Base-by-base conservation (phyloP, 2,329 filamentous ascomycete species). In the Cadophora sp. region DNA sequence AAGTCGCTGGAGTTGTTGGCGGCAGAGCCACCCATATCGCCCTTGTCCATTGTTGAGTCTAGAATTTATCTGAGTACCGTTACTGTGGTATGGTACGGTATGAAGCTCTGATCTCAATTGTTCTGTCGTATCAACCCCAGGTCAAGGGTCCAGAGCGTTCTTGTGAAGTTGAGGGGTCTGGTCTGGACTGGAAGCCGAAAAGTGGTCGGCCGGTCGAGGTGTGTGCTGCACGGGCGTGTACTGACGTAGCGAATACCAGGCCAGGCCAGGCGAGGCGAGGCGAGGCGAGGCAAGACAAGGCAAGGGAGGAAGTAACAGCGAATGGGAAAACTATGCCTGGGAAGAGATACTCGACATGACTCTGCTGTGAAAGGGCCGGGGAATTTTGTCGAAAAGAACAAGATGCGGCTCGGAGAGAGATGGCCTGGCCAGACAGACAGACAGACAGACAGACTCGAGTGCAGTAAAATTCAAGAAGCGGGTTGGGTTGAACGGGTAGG, bases 1-100 rank as follows among this genome's bases (percentile, higher is more conserved):
- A 97, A 97, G 84, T 97, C 94, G 86, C 94, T 97, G 71, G 94
- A 97, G 83, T 93, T 97, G 81, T 92, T 96, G 77, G 88, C 84
- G 61, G 77, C 73, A 55, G 74, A 69, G 55, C 72, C 74, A 22
- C 70, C 73, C 72, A 74, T 73, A 66, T 78, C 76, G 63, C 71
- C 69, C 69, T 78, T 78, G 24, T 79, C 76, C 77, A 79, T 79
- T 16, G 43, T 71, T 27, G 27, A n/a, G 50, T n/a, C 60, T 46
- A n/a, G 12, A 43, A 43, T 48, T 5, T 48, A 22, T 48, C 7
- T 22, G 43, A n/a, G 43, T 48, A 48, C 43, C 19, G 19, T 6
- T 22, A 3, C 19, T 48, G 43, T 48, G 43, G 43, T 48, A n/a
- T 48, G 43, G 11, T 48, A n/a, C 22, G 43, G 43, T 48, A n/a